A percentile compares a stretch with the other conserved stretches of the same genome.
Conservation (phyloP, 1,139 yeast species). For the Blastobotrys malaysiensis region DNA sequence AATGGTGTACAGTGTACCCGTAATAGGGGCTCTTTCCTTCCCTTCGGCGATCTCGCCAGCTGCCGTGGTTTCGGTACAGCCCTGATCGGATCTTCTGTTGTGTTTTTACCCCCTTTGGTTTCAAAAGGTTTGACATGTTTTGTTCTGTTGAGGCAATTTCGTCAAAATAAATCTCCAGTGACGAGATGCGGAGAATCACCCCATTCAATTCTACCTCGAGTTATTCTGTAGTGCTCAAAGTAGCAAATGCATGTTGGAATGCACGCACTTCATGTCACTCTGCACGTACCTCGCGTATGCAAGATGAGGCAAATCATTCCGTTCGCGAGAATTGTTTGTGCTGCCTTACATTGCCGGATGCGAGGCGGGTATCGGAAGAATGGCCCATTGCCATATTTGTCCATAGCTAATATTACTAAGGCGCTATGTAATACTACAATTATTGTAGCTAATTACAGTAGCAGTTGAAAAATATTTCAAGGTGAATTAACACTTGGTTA, state of each 20-base stretch:
- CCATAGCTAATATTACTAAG: too few species aligned
- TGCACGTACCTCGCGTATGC: slow-evolving; percentile 1
- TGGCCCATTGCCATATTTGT: too few species aligned
- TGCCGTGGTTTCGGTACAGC: neutral
- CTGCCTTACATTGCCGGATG: neutral
- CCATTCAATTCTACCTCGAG: neutral
- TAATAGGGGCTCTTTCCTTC: neutral
- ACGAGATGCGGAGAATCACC: neutral
- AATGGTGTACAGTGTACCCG: too few species aligned
- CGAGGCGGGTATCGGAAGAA: too few species aligned
- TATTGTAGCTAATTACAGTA: too few species aligned
- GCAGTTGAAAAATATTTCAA: too few species aligned
- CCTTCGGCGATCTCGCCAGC: neutral
- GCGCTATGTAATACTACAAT: too few species aligned
- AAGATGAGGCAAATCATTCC: neutral
- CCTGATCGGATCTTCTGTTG: neutral
- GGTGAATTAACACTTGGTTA: too few species aligned
- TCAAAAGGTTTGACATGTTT: too few species aligned
- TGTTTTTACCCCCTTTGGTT: too few species aligned
- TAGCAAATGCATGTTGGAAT: neutral
- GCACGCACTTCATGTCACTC: neutral
- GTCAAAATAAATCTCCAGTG: too few species aligned
- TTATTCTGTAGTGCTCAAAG: neutral
- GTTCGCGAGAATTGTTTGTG: neutral
- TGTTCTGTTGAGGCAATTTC: too few species aligned